phyloP scores from a whole-genome alignment of 805 yeast genomes.

The Ogataea ramenticola region DNA sequence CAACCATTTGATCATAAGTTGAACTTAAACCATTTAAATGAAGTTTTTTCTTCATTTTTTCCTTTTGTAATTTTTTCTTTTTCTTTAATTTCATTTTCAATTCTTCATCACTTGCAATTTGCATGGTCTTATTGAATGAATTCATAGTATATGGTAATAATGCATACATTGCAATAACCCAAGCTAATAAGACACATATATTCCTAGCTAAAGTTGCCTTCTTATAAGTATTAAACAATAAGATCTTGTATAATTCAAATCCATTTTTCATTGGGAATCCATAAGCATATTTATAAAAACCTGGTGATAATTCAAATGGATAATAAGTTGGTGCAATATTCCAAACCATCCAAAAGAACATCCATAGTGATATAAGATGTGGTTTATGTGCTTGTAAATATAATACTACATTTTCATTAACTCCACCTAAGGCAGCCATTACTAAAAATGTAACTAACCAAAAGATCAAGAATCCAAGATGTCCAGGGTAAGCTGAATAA shows the following conservation, averaged over 20 bases:
- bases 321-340: constrained; percentile 60
- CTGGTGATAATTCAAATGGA: constrained; percentile 46
- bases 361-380: constrained; percentile 57
- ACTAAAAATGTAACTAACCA: constrained; percentile 61
- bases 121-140: constrained; percentile 10
- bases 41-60: constrained; percentile 1
- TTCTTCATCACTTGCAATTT: constrained; percentile 2
- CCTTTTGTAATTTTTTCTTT: constrained; percentile 7
- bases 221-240: constrained; percentile 49
- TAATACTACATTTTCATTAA: constrained; percentile 56
- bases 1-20: not conserved
- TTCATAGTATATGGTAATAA: constrained; percentile 30
- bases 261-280: constrained; percentile 60
- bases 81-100: constrained; percentile 8
- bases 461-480: constrained; percentile 58
- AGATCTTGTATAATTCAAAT: constrained; percentile 46
- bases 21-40: not conserved
- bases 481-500: constrained; percentile 44
- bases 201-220: constrained; percentile 50
- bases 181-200: constrained; percentile 47
- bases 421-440: constrained; percentile 64
- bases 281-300: constrained; percentile 58
- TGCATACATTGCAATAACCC: constrained; percentile 47
- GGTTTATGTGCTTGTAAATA: constrained; percentile 44
- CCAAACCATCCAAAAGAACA: constrained; percentile 57